These are phyloP conservation scores for Xylariaceae sp. DNA, from an alignment of 2,329 filamentous ascomycete genomes.

Conservation along the genomic window DNA sequence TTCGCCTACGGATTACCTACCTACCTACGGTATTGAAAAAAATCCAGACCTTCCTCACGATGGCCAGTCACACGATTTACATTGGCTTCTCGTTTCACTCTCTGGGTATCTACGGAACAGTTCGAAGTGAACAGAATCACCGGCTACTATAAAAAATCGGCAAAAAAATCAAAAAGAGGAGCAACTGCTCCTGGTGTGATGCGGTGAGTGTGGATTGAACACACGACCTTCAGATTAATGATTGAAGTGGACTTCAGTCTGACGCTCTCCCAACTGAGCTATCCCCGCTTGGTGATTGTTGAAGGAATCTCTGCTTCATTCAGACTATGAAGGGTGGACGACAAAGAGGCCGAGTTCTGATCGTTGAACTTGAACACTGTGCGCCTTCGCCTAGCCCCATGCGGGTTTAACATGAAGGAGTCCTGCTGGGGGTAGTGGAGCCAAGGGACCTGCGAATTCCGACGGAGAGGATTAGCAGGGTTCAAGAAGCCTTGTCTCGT, in stretches of 20 bases:
- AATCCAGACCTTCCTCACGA: no score
- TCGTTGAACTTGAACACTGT: no score
- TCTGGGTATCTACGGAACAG: background rate
- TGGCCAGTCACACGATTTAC: no score
- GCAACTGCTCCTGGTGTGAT: background rate
- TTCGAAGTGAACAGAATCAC: background rate
- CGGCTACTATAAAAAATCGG: background rate
- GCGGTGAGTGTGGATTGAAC: background rate
- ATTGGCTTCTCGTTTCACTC: no score
- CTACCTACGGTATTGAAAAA: no score
- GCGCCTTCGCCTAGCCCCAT: no score
- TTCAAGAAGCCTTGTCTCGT: no score
- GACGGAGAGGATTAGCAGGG: no score
- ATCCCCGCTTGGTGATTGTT: background rate
- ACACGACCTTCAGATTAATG: background rate
- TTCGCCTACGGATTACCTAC: no score
- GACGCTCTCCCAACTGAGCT: background rate
- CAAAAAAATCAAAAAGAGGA: background rate
- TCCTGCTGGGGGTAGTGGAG: no score
- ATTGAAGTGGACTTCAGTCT: background rate
- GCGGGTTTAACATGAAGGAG: no score
- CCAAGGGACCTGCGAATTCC: no score
- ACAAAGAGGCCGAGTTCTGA: background rate
- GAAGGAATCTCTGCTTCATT: background rate
- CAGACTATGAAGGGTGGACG: background rate